A percentile compares a stretch with the other conserved stretches of the same genome.
These are phyloP conservation scores for Crithidia sp. DNA, from an alignment of 208 protist species.

Conservation along the genomic window DNA sequence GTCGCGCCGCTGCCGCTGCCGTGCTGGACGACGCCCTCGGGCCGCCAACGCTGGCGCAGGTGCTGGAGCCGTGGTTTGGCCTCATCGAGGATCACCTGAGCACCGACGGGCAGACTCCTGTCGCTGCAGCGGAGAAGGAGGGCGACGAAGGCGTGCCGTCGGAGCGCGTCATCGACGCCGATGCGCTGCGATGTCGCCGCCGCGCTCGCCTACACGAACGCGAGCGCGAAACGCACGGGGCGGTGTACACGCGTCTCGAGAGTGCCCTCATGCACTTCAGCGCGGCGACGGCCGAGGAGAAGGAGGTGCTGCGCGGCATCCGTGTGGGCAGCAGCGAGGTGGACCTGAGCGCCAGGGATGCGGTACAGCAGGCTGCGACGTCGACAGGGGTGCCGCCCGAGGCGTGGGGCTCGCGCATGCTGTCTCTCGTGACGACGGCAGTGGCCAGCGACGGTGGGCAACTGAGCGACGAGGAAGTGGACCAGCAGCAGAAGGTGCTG, in stretches of 20 bases:
- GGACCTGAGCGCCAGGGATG: not conserved
- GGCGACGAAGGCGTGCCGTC: not conserved
- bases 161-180: constrained; percentile 8
- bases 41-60: constrained; percentile 21
- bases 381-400: constrained; percentile 6
- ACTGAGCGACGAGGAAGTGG: constrained; percentile 22
- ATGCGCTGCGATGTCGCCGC: constrained; percentile 14
- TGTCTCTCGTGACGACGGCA: constrained; percentile 24
- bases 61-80: constrained; percentile 37
- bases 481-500: constrained; percentile 42
- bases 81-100: constrained; percentile 24
- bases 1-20: constrained; percentile 15
- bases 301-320: constrained; percentile 18
- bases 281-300: constrained; percentile 22
- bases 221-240: constrained; percentile 25
- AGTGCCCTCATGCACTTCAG: constrained; percentile 25
- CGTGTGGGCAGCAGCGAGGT: constrained; percentile 5
- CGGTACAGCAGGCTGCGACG: not conserved
- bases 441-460: constrained; percentile 1
- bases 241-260: constrained; percentile 29
- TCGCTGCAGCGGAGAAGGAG: not conserved
- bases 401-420: constrained; percentile 31
- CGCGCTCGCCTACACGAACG: constrained; percentile 17
- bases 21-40: constrained; percentile 26
- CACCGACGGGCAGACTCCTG: not conserved